Evolutionary conservation across 164 flowering plant species (phyloP), one percentile per base, ranked within the genome.

Genomic region (Stephania cephalantha): DNA sequence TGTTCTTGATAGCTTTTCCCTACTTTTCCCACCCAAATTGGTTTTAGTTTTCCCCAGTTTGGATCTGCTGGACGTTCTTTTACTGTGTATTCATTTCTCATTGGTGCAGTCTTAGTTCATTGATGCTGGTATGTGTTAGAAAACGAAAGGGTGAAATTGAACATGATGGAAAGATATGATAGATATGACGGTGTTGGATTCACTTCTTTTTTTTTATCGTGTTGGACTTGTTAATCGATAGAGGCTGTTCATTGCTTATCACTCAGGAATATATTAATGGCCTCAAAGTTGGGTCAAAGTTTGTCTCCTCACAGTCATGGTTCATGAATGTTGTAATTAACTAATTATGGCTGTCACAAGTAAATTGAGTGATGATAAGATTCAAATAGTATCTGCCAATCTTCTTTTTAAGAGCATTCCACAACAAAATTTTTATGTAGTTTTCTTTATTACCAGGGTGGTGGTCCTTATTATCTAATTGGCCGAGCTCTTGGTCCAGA

Each of bases 401-500:
- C 11, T 76, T 76, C 65, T 71, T 2, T 25, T 12, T 50, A 18
- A 20, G 68, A 67, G 20, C 64, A 13, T 74, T 68, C 68, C 55
- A 42, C 17, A 67, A 61, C 58, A 35, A 13, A 58, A 9, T 67
- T 17, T 74, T 71, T 18, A 65, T 52, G 52, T 68, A 18, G 71
- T 45, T 67, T 63, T 18, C 17, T 66, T 53, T 69, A 29, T 75
- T 75, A 83, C 46, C 81, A 96, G 99, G 99, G 99, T 84, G 99
- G 99, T 55, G 99, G 99, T 30, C 99, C 99, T 63, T 96, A 96
- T 81, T 96, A 94, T 87, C 97, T 96, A 79, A 96, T 96, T 85
- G 98, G 99, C 73, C 94, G 99, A 81, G 98, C 99, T 73, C 93
- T 96, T 88, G 99, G 99, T 74, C 99, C 99, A 29, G 99, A 96